phyloP scores from a whole-genome alignment of 441 rosid genomes.

The Macaranga tanarius region DNA sequence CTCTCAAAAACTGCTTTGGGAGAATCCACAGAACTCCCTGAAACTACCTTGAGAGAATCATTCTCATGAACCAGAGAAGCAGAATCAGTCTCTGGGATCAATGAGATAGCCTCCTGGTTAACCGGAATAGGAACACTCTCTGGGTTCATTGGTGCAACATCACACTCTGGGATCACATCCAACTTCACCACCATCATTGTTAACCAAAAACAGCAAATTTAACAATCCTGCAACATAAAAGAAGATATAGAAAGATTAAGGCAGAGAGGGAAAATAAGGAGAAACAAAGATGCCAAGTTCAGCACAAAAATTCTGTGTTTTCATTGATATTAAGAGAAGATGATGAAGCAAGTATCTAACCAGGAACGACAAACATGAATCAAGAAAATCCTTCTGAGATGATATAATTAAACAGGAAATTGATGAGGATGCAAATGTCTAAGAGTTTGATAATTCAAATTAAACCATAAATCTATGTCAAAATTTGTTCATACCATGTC shows the following conservation, averaged over 20 bases:
- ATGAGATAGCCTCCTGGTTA: slow-evolving; percentile 8
- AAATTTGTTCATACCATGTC: not conserved
- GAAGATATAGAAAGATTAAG: not conserved
- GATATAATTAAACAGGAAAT: not conserved
- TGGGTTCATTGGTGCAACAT: not conserved
- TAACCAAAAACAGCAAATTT: slow-evolving; percentile 8
- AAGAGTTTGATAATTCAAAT: not conserved
- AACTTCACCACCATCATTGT: slow-evolving; percentile 34
- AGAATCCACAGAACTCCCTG: slow-evolving; percentile 7
- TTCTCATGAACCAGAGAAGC: not conserved
- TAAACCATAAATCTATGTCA: not conserved
- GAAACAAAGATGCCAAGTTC: not conserved
- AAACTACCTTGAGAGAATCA: not conserved
- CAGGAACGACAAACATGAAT: not conserved
- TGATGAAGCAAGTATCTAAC: slow-evolving; percentile 9
- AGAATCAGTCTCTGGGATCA: slow-evolving; percentile 5
- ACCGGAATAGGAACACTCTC: not conserved
- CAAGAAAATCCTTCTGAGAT: not conserved
- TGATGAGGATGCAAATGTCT: not conserved
- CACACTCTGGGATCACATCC: slow-evolving; percentile 27
- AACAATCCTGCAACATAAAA: slow-evolving; percentile 25
- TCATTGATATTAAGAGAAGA: not conserved
- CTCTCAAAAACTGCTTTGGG: not conserved
- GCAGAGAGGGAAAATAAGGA: not conserved
- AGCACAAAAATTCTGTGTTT: not conserved